Evolutionary conservation across 2,329 filamentous ascomycete species (phyloP).

Genomic region (Cladophialophora chaetospira): DNA sequence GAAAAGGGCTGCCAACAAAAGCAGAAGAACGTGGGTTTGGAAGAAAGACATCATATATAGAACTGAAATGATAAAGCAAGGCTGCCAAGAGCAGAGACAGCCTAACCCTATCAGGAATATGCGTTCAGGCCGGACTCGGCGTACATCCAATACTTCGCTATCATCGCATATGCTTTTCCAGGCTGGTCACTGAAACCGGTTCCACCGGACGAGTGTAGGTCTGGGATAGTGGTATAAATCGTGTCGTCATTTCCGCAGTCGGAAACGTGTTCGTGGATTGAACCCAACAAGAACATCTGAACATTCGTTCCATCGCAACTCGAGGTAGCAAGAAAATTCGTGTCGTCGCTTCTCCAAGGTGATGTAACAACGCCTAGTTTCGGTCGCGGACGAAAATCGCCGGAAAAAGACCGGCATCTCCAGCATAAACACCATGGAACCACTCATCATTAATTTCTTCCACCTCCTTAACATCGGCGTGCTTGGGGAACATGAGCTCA

Average conservation of each 20-base stretch:
- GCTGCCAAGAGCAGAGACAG: background rate
- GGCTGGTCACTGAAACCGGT: background rate
- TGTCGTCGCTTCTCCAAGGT: background rate
- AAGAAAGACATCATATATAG: background rate
- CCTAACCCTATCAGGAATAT: conserved; percentile 2
- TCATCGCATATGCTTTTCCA: background rate
- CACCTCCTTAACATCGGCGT: conserved; percentile 79
- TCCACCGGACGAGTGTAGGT: no score
- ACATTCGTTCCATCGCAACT: background rate
- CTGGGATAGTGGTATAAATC: background rate
- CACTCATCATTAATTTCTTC: conserved; percentile 90
- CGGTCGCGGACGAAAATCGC: conserved; percentile 67
- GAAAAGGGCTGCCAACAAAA: background rate
- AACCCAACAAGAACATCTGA: background rate
- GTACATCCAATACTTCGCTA: background rate
- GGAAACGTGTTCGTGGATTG: background rate
- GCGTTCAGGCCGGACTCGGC: background rate
- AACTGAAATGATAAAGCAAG: background rate
- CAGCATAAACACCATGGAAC: conserved; percentile 85
- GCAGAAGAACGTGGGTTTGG: background rate
- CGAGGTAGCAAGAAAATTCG: background rate
- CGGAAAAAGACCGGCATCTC: conserved; percentile 76
- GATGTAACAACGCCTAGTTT: background rate
- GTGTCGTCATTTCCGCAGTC: background rate
- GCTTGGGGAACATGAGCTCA: conserved; percentile 80